phyloP scores from a whole-genome alignment of 1,139 yeast species.

The Suhomyces maxii region DNA sequence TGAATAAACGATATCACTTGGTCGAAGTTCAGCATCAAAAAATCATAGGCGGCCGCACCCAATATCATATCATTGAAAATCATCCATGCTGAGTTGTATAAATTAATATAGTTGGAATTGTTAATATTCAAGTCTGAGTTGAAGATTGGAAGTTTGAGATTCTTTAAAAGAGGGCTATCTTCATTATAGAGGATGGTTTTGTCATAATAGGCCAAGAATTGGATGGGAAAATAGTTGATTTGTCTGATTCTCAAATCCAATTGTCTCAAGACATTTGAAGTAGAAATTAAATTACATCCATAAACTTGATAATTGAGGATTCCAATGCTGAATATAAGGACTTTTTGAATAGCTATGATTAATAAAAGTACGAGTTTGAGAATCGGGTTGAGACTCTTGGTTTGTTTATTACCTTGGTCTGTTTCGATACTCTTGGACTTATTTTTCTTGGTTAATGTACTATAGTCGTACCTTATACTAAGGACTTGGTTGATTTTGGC shows the following conservation, averaged over 20 bases:
- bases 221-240: slow-evolving; percentile 77
- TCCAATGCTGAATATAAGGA: slow-evolving; percentile 23
- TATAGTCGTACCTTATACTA: slow-evolving; percentile 10
- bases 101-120: slow-evolving; percentile 77
- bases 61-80: slow-evolving; percentile 77
- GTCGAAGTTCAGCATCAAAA: slow-evolving; percentile 47
- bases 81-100: slow-evolving; percentile 88
- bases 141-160: slow-evolving; percentile 37
- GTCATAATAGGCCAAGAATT: slow-evolving; percentile 59
- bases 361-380: not conserved
- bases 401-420: too few relatives aligned
- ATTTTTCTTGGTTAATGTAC: not conserved
- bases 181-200: slow-evolving; percentile 29
- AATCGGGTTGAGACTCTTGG: not conserved
- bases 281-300: slow-evolving; percentile 22
- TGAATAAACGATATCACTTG: slow-evolving; percentile 36
- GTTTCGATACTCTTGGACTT: too few relatives aligned
- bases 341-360: slow-evolving; percentile 20
- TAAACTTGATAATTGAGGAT: slow-evolving; percentile 26
- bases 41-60: slow-evolving; percentile 61
- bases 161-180: slow-evolving; percentile 21
- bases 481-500: slow-evolving; percentile 37
- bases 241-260: slow-evolving; percentile 78
- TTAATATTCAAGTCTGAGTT: slow-evolving; percentile 43
- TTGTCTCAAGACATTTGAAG: slow-evolving; percentile 73